Percentiles rank a stretch among this genome's conserved stretches.
phyloP scores from a whole-genome alignment of 805 yeast genomes.

The Candida bentonensis region DNA sequence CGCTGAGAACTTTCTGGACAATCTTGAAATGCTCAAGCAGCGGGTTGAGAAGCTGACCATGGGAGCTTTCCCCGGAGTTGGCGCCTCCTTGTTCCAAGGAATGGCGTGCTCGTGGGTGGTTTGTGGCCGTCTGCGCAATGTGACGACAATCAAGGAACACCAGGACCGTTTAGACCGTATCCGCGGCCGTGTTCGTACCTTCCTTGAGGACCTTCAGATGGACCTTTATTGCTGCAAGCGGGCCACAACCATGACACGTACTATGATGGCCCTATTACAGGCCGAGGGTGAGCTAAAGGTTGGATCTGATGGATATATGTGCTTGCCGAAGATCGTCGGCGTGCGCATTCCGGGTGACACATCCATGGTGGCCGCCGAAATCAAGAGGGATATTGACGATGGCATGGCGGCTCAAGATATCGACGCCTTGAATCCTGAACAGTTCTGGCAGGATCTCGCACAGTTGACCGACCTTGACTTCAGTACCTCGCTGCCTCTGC shows the following conservation, averaged over 20 bases:
- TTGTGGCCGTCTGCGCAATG: background rate
- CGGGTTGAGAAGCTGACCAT: background rate
- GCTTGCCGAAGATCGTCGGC: background rate
- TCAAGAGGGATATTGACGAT: background rate
- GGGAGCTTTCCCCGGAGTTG: background rate
- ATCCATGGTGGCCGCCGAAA: no score
- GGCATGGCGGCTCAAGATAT: no score
- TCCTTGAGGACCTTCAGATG: background rate
- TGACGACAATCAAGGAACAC: background rate
- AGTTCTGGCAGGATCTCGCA: background rate
- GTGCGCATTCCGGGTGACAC: background rate
- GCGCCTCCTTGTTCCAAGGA: background rate
- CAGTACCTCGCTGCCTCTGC: background rate
- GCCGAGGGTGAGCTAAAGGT: no score
- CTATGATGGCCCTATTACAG: background rate
- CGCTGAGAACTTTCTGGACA: background rate
- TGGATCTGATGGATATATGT: background rate
- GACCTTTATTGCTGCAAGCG: conserved; percentile 1
- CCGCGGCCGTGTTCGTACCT: background rate
- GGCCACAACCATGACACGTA: background rate
- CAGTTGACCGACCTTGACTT: background rate
- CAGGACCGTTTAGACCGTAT: background rate
- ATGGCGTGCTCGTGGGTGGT: background rate
- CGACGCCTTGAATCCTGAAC: background rate
- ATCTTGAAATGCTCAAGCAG: background rate